Conservation (phyloP, 345 rosid genomes). For the Carallia brachiata region DNA sequence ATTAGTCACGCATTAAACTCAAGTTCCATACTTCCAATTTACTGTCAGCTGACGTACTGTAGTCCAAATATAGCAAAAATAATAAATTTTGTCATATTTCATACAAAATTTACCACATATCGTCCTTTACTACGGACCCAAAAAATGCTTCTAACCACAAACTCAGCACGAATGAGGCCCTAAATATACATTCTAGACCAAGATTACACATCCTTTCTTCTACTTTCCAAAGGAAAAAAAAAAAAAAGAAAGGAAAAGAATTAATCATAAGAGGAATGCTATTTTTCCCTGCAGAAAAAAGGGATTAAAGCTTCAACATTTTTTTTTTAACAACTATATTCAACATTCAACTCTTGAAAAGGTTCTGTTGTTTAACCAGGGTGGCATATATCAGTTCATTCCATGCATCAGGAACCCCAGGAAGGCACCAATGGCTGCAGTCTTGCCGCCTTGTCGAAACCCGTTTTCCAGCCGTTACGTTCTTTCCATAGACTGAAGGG, state of each 20-base stretch:
- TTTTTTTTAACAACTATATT: neutral
- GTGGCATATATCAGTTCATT: conserved; percentile 83
- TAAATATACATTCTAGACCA: too few species aligned
- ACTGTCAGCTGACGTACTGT: too few species aligned
- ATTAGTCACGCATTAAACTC: too few species aligned
- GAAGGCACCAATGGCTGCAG: conserved; percentile 99
- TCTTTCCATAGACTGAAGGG: conserved; percentile 77
- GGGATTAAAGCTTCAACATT: neutral
- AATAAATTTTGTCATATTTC: too few species aligned
- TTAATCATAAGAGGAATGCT: neutral
- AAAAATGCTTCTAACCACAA: too few species aligned
- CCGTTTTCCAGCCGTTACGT: conserved; percentile 31
- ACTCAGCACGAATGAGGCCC: too few species aligned
- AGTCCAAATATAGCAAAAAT: too few species aligned
- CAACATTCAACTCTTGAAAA: conserved; percentile 15
- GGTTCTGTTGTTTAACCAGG: conserved; percentile 37
- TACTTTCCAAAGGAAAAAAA: too few species aligned
- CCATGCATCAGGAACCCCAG: conserved; percentile 92
- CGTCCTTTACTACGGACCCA: too few species aligned
- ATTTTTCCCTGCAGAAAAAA: neutral
- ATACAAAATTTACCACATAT: too few species aligned
- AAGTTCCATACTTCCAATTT: too few species aligned
- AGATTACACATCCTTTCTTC: too few species aligned
- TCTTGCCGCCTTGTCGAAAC: conserved; percentile 57
- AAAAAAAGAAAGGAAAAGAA: neutral